These are phyloP conservation scores for Botryotinia calthae DNA, from an alignment of 2,329 filamentous ascomycete genomes.

Conservation along the genomic window DNA sequence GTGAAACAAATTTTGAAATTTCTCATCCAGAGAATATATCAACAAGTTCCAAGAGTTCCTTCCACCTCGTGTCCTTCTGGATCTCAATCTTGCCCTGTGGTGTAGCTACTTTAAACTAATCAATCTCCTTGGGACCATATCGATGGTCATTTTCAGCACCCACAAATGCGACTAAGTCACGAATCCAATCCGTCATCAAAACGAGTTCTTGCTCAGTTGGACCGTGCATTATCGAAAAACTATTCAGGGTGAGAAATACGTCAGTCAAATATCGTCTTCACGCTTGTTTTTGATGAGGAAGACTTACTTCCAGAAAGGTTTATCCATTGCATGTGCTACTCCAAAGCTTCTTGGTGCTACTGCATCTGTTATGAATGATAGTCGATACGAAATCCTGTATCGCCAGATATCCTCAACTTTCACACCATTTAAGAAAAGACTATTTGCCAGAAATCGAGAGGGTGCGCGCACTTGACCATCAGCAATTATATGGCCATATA, in stretches of 20 bases:
- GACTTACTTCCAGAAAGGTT: conserved; percentile 45
- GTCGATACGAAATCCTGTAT: conserved; percentile 44
- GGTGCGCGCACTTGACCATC: conserved; percentile 44
- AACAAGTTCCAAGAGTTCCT: conserved; percentile 36
- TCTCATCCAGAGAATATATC: conserved; percentile 34
- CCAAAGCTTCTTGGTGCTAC: conserved; percentile 41
- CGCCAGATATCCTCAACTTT: conserved; percentile 42
- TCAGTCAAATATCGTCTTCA: neutral
- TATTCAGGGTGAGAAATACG: conserved; percentile 3
- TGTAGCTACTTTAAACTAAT: conserved; percentile 42
- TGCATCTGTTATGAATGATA: conserved; percentile 45
- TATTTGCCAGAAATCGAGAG: conserved; percentile 39
- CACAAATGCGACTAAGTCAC: conserved; percentile 42
- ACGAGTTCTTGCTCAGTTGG: conserved; percentile 39
- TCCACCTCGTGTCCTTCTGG: conserved; percentile 41
- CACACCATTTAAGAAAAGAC: conserved; percentile 39
- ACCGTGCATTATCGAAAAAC: conserved; percentile 43
- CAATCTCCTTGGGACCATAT: conserved; percentile 40
- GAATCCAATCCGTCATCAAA: conserved; percentile 43
- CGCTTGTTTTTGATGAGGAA: neutral
- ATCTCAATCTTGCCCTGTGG: conserved; percentile 39
- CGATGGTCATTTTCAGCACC: conserved; percentile 35
- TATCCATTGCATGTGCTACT: conserved; percentile 44
- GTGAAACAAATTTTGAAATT: neutral
- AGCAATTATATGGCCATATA: conserved; percentile 44